These are phyloP conservation scores for Lasiosphaeriaceae sp. DNA, from an alignment of 495 filamentous ascomycete genomes.

Conservation along the genomic window DNA sequence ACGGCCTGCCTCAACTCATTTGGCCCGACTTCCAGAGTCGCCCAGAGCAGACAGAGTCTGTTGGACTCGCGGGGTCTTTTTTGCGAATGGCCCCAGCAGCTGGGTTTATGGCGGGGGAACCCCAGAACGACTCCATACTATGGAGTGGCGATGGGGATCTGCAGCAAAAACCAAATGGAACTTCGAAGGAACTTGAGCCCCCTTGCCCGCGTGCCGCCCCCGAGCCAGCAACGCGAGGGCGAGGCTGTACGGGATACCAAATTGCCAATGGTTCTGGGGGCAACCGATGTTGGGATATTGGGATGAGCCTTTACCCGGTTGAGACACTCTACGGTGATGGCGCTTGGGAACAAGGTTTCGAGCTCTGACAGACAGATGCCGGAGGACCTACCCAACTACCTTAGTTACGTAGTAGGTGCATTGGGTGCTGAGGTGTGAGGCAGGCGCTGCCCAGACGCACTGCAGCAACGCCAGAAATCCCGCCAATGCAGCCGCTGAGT, in stretches of 20 bases:
- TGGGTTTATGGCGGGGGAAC: neutral
- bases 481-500: neutral
- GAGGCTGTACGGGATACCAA: too few species aligned
- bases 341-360: slow-evolving; percentile 13
- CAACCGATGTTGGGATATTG: neutral
- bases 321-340: neutral
- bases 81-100: neutral
- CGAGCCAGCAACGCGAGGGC: too few species aligned
- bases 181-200: too few species aligned
- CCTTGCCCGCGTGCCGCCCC: too few species aligned
- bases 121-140: neutral
- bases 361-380: neutral
- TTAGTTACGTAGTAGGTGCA: too few species aligned
- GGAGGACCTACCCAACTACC: neutral
- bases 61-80: neutral
- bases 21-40: too few species aligned
- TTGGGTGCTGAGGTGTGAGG: too few species aligned
- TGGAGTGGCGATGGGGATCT: neutral
- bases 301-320: slow-evolving; percentile 22
- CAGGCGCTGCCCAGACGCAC: neutral
- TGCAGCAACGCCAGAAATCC: slow-evolving; percentile 8
- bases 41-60: too few species aligned
- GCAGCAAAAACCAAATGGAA: neutral
- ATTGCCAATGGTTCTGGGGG: too few species aligned
- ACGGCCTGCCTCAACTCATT: too few species aligned